These are phyloP conservation scores for Torrubiellomyces zombiae DNA, from an alignment of 2,329 filamentous ascomycete species.

Conservation along the genomic window DNA sequence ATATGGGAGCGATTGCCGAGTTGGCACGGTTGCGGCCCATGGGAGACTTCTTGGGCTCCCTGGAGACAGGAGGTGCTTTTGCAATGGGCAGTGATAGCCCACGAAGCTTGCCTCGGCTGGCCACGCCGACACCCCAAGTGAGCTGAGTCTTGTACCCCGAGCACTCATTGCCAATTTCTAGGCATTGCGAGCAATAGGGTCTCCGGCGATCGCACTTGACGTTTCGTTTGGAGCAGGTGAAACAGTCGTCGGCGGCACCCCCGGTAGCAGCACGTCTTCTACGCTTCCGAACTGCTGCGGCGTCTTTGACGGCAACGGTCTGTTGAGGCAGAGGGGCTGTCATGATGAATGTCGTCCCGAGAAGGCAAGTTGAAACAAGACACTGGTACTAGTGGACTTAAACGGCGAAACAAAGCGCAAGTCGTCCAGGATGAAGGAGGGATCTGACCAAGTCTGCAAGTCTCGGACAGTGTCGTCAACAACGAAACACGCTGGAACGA, in stretches of 20 bases:
- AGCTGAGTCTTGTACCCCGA: constrained; percentile 92
- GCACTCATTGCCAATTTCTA: constrained; percentile 83
- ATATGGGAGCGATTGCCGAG: constrained; percentile 20
- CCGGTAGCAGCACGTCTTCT: constrained; percentile 77
- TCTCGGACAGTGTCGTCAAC: too few relatives aligned
- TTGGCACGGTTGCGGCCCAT: constrained; percentile 26
- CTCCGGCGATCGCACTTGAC: constrained; percentile 79
- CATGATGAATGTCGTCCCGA: constrained; percentile 17
- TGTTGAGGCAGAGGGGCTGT: constrained; percentile 30
- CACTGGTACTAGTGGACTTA: not conserved
- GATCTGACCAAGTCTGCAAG: too few relatives aligned
- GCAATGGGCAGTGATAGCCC: constrained; percentile 64
- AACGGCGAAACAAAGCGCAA: not conserved
- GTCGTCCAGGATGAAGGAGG: not conserved
- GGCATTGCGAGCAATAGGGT: constrained; percentile 88
- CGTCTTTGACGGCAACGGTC: constrained; percentile 29
- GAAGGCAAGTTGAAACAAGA: too few relatives aligned
- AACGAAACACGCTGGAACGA: too few relatives aligned
- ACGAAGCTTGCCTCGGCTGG: constrained; percentile 84
- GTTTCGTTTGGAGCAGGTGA: constrained; percentile 72
- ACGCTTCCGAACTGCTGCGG: constrained; percentile 45
- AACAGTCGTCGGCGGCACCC: constrained; percentile 88
- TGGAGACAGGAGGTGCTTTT: constrained; percentile 38
- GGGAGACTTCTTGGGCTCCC: constrained; percentile 29
- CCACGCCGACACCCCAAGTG: constrained; percentile 92